phyloP scores from a whole-genome alignment of 306 rosid species.

The Quercus mongolica region DNA sequence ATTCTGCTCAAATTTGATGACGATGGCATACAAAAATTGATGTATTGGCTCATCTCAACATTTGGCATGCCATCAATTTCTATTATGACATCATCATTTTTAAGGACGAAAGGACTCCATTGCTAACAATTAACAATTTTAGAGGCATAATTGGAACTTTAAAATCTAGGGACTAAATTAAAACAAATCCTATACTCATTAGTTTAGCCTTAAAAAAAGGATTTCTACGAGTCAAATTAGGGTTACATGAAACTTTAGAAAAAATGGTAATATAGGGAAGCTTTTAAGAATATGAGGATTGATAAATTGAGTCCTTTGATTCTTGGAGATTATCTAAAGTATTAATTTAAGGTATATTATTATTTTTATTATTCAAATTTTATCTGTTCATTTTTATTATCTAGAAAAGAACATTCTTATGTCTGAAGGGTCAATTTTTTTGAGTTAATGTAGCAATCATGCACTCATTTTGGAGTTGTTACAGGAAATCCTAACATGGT shows the following conservation, averaged over 20 bases:
- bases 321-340: too few relatives aligned
- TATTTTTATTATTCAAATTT: too few relatives aligned
- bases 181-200: background rate
- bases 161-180: background rate
- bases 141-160: background rate
- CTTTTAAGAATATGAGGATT: too few relatives aligned
- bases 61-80: too few relatives aligned
- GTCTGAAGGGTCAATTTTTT: background rate
- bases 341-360: too few relatives aligned
- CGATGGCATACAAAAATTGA: background rate
- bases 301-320: too few relatives aligned
- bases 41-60: background rate
- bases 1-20: background rate
- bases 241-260: too few relatives aligned
- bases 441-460: conserved; percentile 3
- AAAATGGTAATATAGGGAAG: too few relatives aligned
- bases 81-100: too few relatives aligned
- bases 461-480: conserved; percentile 16
- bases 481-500: conserved; percentile 65
- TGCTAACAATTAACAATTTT: background rate
- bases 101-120: too few relatives aligned
- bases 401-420: background rate
- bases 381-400: too few relatives aligned
- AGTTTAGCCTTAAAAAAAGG: background rate
- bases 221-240: too few relatives aligned